A percentile compares a stretch with the other conserved stretches of the same genome.
Evolutionary conservation across 352 stramenopile species (phyloP).

Genomic region (Sclerospora graminicola): DNA sequence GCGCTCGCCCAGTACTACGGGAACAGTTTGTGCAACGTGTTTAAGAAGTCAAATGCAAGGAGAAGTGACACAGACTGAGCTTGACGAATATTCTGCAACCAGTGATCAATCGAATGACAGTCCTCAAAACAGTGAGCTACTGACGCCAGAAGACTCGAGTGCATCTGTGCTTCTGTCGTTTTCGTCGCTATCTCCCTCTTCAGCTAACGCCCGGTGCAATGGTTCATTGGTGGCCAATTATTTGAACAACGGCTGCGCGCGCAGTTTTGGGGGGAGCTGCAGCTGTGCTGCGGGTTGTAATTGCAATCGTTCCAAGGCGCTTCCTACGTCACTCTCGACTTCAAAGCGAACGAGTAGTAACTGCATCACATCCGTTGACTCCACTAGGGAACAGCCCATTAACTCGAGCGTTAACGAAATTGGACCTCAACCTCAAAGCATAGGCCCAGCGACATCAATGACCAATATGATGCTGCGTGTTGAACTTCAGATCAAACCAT

Average conservation of each 20-base stretch:
- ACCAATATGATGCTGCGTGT: slow-evolving; percentile 17
- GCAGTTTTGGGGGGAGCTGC: slow-evolving; percentile 51
- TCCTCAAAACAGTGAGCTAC: slow-evolving; percentile 7
- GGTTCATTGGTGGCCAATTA: slow-evolving; percentile 37
- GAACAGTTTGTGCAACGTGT: slow-evolving; percentile 33
- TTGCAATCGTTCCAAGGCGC: slow-evolving; percentile 34
- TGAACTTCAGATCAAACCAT: slow-evolving; percentile 24
- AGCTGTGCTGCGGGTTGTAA: slow-evolving; percentile 47
- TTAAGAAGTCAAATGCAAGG: slow-evolving; percentile 19
- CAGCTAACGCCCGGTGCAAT: slow-evolving; percentile 19
- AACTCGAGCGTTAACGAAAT: slow-evolving; percentile 2
- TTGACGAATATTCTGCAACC: slow-evolving; percentile 1
- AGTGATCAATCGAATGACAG: slow-evolving; percentile 12
- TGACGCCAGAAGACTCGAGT: slow-evolving; percentile 3
- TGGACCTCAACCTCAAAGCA: slow-evolving; percentile 2
- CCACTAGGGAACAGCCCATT: slow-evolving; percentile 5
- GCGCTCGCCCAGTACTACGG: slow-evolving; percentile 21
- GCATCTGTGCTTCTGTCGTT: slow-evolving; percentile 10
- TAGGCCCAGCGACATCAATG: slow-evolving; percentile 1
- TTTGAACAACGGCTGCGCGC: slow-evolving; percentile 53
- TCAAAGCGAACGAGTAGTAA: slow-evolving; percentile 18
- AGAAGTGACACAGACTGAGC: not conserved
- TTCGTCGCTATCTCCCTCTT: slow-evolving; percentile 7
- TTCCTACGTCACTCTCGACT: slow-evolving; percentile 3
- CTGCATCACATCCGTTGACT: slow-evolving; percentile 5